Conservation (phyloP, 768 basidiomycete genomes). For the Tephrocybe sp. region DNA sequence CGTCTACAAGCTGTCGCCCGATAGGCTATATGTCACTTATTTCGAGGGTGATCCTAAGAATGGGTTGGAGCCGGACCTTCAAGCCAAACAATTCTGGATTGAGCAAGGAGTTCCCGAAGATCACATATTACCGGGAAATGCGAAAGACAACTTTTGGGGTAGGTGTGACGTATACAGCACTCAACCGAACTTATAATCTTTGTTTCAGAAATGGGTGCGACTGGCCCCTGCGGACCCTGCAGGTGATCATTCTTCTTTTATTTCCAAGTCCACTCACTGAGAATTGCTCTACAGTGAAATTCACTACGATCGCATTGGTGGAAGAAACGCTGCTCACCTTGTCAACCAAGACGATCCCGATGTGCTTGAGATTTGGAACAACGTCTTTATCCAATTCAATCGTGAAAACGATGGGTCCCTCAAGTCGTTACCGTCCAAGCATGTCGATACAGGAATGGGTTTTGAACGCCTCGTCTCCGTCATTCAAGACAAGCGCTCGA, state of each 20-base stretch:
- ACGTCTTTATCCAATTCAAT: constrained; percentile 99
- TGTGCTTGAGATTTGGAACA: constrained; percentile 99
- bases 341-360: constrained; percentile 97
- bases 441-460: constrained; percentile 99
- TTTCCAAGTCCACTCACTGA: not conserved
- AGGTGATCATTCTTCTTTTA: constrained; percentile 42
- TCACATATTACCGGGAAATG: constrained; percentile 90
- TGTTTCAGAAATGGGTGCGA: constrained; percentile 90
- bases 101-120: constrained; percentile 86
- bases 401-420: constrained; percentile 87
- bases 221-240: constrained; percentile 97
- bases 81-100: constrained; percentile 86
- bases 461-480: constrained; percentile 97
- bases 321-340: constrained; percentile 87
- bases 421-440: constrained; percentile 80
- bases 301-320: constrained; percentile 96
- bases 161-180: constrained; percentile 20
- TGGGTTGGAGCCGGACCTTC: constrained; percentile 83
- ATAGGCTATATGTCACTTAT: constrained; percentile 95
- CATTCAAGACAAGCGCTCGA: constrained; percentile 87
- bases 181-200: constrained; percentile 5
- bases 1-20: constrained; percentile 84
- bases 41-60: constrained; percentile 91
- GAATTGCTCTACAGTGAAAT: constrained; percentile 67
- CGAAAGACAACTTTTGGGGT: constrained; percentile 99